phyloP scores from a whole-genome alignment of 192 early-diverging fungal species.

The Backusella australiensis region DNA sequence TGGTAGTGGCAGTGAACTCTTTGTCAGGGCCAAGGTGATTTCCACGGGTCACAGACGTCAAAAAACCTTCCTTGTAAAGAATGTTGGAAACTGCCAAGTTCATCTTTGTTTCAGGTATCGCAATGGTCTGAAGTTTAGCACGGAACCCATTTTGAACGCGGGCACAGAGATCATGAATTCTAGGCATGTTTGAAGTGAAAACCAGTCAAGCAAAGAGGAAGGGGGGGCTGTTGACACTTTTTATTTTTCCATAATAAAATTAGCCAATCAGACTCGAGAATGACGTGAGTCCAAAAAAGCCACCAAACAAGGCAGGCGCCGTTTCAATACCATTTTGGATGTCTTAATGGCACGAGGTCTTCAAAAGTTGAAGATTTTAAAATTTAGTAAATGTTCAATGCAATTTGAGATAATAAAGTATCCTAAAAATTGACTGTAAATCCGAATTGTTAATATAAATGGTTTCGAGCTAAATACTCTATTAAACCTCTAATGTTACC shows the following conservation, averaged over 20 bases:
- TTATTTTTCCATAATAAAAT: neutral
- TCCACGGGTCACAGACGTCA: constrained; percentile 75
- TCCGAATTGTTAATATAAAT: no score
- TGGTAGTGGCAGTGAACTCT: constrained; percentile 69
- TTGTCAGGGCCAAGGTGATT: constrained; percentile 76
- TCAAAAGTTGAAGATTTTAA: no score
- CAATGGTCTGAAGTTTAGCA: constrained; percentile 75
- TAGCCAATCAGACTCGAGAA: neutral
- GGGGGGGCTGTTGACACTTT: constrained; percentile 3
- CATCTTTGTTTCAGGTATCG: constrained; percentile 86
- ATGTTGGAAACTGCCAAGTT: constrained; percentile 84
- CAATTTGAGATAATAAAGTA: no score
- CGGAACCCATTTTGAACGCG: constrained; percentile 91
- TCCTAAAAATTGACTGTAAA: no score
- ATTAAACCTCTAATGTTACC: no score
- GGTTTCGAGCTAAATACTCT: no score
- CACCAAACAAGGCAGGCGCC: neutral
- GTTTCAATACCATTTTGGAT: neutral
- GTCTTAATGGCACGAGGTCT: no score
- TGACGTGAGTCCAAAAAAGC: constrained; percentile 7
- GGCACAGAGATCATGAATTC: constrained; percentile 81
- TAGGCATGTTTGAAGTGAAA: constrained; percentile 57
- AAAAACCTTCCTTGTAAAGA: constrained; percentile 90
- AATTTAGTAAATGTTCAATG: no score
- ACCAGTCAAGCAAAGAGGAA: neutral